Base-by-base conservation (phyloP, 495 filamentous ascomycete species). In the Neurospora intermedia region DNA sequence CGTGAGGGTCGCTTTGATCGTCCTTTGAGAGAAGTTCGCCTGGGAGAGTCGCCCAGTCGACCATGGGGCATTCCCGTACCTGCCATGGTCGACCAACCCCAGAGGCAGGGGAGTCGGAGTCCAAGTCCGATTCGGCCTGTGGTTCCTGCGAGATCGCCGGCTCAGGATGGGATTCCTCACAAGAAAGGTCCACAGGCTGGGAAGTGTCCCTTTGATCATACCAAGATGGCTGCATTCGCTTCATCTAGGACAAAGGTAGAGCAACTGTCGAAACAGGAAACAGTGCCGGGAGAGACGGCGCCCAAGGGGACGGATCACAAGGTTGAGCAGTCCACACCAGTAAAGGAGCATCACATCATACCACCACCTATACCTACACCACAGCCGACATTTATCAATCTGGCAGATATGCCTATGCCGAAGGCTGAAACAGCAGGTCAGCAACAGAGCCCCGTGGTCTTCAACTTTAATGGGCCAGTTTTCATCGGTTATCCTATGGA, bases 51-150 rank as follows among this genome's bases (percentile, higher is more conserved):
- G 42, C 94, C 94, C 43, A 95, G 91, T 78, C 87, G 94, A 38
- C 94, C 94, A 39, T 97, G 94, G 94, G 94, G 94, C 3, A 95
- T 97, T 43, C 86, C 86, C 20, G 91, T 97, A 1, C 94, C 93
- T 0, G 76, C 87, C 15, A 62, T 62, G 54, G 54, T 35, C 6
- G 54, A 62, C 54, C 54, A 31, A 31, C 13, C 54, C 6, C 27
- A 13, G 54, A 62, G 54, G 54, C 54, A 31, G 23, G 35, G 54
- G 27, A 35, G 27, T 62, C 54, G 54, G 15, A 62, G 54, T 3
- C 54, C 54, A 8, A 62, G 27, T 18, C 23, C 23, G 54, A 27
- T 9, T 35, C 54, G 54, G 54, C 54, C 54, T 62, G 54, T 7
- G 23, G 13, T 62, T 8, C 13, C 54, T 62, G 31, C 13, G 54